Percentiles rank a stretch among this genome's conserved stretches.
These are phyloP conservation scores for Trichoderma brevicompactum DNA, from an alignment of 2,329 filamentous ascomycete genomes.

Conservation along the genomic window DNA sequence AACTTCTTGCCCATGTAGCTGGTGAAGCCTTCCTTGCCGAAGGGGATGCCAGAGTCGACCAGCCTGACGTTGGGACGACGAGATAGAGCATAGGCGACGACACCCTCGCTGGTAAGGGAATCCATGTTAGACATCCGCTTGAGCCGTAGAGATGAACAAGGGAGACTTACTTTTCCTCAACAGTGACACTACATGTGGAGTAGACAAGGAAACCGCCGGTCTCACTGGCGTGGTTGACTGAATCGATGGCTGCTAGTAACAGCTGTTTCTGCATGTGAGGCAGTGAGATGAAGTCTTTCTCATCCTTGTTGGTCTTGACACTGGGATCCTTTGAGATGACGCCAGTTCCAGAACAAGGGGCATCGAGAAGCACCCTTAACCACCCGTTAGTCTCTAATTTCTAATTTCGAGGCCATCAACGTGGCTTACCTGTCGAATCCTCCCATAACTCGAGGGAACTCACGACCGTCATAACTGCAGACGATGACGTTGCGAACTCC, in stretches of 20 bases:
- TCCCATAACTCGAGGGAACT: slow-evolving; percentile 92
- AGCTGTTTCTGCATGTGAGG: slow-evolving; percentile 96
- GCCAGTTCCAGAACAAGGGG: slow-evolving; percentile 93
- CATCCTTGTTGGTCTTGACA: slow-evolving; percentile 98
- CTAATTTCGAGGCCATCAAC: not conserved
- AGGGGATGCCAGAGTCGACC: slow-evolving; percentile 86
- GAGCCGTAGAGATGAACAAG: not conserved
- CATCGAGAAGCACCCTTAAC: slow-evolving; percentile 78
- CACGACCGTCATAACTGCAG: slow-evolving; percentile 91
- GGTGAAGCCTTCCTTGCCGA: slow-evolving; percentile 91
- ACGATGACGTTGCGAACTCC: slow-evolving; percentile 94
- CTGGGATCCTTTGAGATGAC: slow-evolving; percentile 97
- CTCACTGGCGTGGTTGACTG: slow-evolving; percentile 86
- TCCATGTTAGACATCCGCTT: not conserved
- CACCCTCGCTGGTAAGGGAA: slow-evolving; percentile 61
- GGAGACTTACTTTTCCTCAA: slow-evolving; percentile 70
- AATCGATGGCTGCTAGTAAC: slow-evolving; percentile 90
- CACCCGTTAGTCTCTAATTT: not conserved
- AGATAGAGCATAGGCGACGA: slow-evolving; percentile 89
- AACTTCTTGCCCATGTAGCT: slow-evolving; percentile 91
- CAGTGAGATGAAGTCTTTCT: slow-evolving; percentile 89
- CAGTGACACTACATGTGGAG: slow-evolving; percentile 92
- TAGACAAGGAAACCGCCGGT: slow-evolving; percentile 96
- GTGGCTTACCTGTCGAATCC: slow-evolving; percentile 76
- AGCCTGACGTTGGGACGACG: slow-evolving; percentile 93